These are phyloP conservation scores for Zygotorulaspora mrakii DNA, from an alignment of 1,139 yeast genomes.

Conservation along the genomic window DNA sequence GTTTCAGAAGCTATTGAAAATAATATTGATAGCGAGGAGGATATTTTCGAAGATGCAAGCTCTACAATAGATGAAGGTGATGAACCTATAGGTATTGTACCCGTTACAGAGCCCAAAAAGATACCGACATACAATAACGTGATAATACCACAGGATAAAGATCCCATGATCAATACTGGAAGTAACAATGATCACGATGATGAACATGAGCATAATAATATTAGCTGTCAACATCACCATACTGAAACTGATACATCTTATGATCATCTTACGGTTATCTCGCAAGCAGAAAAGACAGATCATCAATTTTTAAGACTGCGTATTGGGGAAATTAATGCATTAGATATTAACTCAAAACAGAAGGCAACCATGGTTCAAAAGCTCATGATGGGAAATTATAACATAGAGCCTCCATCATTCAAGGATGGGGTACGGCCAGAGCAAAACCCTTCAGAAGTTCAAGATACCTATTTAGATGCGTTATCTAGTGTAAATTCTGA, in stretches of 20 bases:
- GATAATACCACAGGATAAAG: slow-evolving; percentile 22
- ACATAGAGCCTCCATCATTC: slow-evolving; percentile 8
- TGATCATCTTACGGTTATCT: slow-evolving; percentile 11
- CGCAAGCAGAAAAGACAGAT: slow-evolving; percentile 16
- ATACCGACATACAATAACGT: slow-evolving; percentile 28
- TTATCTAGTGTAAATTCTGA: slow-evolving; percentile 39
- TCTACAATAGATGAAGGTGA: slow-evolving; percentile 23
- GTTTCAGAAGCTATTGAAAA: slow-evolving; percentile 29
- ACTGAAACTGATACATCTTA: not conserved
- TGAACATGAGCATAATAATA: too few relatives aligned
- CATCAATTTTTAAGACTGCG: slow-evolving; percentile 21
- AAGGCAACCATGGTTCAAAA: slow-evolving; percentile 50
- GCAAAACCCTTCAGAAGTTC: slow-evolving; percentile 2
- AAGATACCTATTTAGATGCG: slow-evolving; percentile 4
- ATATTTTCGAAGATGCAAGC: slow-evolving; percentile 42
- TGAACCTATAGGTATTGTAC: slow-evolving; percentile 56
- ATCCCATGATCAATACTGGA: slow-evolving; percentile 4
- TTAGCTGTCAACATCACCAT: not conserved
- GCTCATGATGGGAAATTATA: slow-evolving; percentile 61
- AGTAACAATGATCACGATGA: not conserved
- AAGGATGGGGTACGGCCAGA: slow-evolving; percentile 14
- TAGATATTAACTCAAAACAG: slow-evolving; percentile 14
- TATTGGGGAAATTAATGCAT: slow-evolving; percentile 19
- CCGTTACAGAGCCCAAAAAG: slow-evolving; percentile 47
- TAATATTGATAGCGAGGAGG: slow-evolving; percentile 30